phyloP scores from a whole-genome alignment of 2,329 filamentous ascomycete genomes.

The Trematosphaeria pertusa region DNA sequence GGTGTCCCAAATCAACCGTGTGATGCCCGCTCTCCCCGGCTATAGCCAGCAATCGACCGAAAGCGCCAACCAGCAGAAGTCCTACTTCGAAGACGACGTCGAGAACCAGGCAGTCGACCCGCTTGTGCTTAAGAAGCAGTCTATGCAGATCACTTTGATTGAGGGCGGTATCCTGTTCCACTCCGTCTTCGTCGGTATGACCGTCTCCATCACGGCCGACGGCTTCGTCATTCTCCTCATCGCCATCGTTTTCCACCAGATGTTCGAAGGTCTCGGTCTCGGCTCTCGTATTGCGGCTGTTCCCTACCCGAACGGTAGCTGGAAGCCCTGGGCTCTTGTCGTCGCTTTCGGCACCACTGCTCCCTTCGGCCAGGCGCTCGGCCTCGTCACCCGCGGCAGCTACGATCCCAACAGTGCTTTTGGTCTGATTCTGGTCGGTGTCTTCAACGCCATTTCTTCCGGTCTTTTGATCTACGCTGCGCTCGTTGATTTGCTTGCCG shows the following conservation, averaged over 20 bases:
- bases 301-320: conserved; percentile 63
- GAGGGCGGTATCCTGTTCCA: conserved; percentile 71
- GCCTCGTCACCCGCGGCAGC: conserved; percentile 61
- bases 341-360: conserved; percentile 69
- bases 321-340: conserved; percentile 67
- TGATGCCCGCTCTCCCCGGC: conserved; percentile 39
- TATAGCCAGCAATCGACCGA: conserved; percentile 36
- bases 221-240: conserved; percentile 66
- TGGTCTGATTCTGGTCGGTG: conserved; percentile 68
- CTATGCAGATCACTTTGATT: conserved; percentile 52
- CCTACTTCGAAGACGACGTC: conserved; percentile 47
- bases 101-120: conserved; percentile 46
- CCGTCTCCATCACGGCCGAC: conserved; percentile 63
- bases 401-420: conserved; percentile 71
- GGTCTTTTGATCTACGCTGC: conserved; percentile 68
- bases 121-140: conserved; percentile 47
- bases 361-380: conserved; percentile 70
- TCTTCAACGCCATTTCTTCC: conserved; percentile 71
- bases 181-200: conserved; percentile 69
- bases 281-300: conserved; percentile 66
- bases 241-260: conserved; percentile 69
- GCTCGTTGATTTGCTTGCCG: conserved; percentile 68
- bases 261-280: conserved; percentile 69
- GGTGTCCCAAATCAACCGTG: conserved; percentile 60
- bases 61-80: conserved; percentile 31